A percentile compares a stretch with the other conserved stretches of the same genome.
Evolutionary conservation across 176 grass and related monocot species (phyloP).

Genomic region (Rhynchospora pubera): DNA sequence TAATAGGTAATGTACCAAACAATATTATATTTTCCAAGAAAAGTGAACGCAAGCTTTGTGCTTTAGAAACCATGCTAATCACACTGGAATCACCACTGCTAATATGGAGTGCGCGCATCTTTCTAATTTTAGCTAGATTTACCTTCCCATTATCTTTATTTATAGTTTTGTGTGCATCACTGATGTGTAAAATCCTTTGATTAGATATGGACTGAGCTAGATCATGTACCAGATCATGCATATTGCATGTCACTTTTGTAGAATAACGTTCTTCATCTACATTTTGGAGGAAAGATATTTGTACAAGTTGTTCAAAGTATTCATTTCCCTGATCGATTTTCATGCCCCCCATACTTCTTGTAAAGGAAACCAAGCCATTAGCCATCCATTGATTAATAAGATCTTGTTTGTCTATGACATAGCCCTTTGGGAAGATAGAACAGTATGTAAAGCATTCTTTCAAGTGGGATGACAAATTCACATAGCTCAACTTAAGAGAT

Average conservation of each 20-base stretch:
- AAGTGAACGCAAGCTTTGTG: background rate
- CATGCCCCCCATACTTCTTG: background rate
- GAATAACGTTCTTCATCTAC: background rate
- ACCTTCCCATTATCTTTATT: background rate
- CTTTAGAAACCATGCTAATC: background rate
- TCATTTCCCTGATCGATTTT: background rate
- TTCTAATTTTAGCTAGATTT: background rate
- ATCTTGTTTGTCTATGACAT: background rate
- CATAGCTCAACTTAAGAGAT: slow-evolving; percentile 28
- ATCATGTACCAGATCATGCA: background rate
- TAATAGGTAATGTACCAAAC: background rate
- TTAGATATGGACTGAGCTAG: background rate
- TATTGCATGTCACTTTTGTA: background rate
- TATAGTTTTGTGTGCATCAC: background rate
- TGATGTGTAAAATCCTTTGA: background rate
- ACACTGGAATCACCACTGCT: background rate
- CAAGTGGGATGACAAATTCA: background rate
- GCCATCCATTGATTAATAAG: slow-evolving; percentile 40
- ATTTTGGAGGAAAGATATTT: slow-evolving; percentile 25
- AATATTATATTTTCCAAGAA: background rate
- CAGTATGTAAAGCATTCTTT: slow-evolving; percentile 25
- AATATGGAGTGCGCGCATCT: background rate
- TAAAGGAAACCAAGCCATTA: background rate
- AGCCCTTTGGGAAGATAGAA: slow-evolving; percentile 20
- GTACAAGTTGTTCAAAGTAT: slow-evolving; percentile 21